Conservation (phyloP, 1,139 yeast species). For the Kodamaea sp. region DNA sequence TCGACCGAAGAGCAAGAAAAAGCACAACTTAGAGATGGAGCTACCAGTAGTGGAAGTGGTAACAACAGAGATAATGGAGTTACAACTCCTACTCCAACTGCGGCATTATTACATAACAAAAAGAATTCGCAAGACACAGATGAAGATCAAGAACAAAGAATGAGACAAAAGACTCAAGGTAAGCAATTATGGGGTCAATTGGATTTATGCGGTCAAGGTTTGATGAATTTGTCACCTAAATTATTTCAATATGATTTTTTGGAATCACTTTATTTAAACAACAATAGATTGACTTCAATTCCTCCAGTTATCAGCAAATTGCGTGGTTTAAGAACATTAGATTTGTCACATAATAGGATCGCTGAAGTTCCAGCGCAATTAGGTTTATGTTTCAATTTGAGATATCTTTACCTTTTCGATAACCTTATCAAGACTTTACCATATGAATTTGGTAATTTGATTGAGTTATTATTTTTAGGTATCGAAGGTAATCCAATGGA, state of each 20-base stretch:
- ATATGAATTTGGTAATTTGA: constrained; percentile 78
- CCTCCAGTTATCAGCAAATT: constrained; percentile 73
- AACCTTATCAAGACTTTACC: constrained; percentile 77
- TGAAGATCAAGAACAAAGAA: constrained; percentile 75
- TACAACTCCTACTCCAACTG: constrained; percentile 29
- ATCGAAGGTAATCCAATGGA: constrained; percentile 91
- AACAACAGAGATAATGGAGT: constrained; percentile 11
- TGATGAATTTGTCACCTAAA: constrained; percentile 64
- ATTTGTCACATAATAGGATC: constrained; percentile 75
- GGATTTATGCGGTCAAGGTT: constrained; percentile 88
- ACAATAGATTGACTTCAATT: constrained; percentile 67
- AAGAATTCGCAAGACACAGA: constrained; percentile 54
- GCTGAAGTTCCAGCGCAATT: constrained; percentile 73
- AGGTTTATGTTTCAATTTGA: constrained; percentile 76
- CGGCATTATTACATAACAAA: constrained; percentile 58
- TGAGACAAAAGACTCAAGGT: constrained; percentile 65
- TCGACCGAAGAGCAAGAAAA: constrained; percentile 43
- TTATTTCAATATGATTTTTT: constrained; percentile 80
- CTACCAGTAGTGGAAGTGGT: constrained; percentile 6
- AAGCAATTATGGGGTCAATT: constrained; percentile 92
- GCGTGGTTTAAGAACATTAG: constrained; percentile 75
- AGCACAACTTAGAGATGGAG: constrained; percentile 18
- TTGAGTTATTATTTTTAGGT: constrained; percentile 83
- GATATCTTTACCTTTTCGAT: constrained; percentile 83
- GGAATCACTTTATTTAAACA: constrained; percentile 82